phyloP scores from a whole-genome alignment of 1,284 basidiomycete species.

The Erythrobasidium hasegawianum region DNA sequence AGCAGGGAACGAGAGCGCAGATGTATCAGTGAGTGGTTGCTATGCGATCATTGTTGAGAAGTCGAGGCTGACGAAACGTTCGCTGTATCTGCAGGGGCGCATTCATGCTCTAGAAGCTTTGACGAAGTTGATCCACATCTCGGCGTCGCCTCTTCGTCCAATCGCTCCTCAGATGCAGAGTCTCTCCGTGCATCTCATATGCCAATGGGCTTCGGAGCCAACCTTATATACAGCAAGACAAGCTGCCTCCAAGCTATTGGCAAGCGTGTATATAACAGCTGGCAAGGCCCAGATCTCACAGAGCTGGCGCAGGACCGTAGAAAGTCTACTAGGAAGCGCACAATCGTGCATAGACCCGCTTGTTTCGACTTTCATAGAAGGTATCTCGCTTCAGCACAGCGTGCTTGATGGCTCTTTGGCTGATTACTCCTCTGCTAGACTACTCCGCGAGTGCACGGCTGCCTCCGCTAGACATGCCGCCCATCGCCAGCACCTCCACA shows the following conservation, averaged over 20 bases:
- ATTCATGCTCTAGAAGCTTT: conserved; percentile 12
- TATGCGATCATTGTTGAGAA: no score
- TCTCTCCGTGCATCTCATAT: conserved; percentile 17
- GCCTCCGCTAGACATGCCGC: conserved; percentile 29
- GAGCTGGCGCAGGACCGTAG: conserved; percentile 30
- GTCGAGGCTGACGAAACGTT: neutral
- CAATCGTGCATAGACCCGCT: conserved; percentile 10
- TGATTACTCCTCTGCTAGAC: no score
- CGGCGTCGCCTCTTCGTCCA: conserved; percentile 29
- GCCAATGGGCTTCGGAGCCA: conserved; percentile 3
- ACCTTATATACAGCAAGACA: neutral
- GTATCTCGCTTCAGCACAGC: no score
- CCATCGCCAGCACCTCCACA: conserved; percentile 20
- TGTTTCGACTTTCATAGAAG: conserved; percentile 14
- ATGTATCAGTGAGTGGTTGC: conserved; percentile 18
- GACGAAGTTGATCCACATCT: conserved; percentile 10
- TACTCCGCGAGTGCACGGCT: neutral
- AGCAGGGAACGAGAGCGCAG: conserved; percentile 17
- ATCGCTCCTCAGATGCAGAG: conserved; percentile 26
- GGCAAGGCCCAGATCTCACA: conserved; percentile 31
- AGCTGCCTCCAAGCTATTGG: conserved; percentile 7
- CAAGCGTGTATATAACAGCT: conserved; percentile 29
- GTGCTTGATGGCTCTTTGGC: no score
- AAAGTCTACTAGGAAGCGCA: conserved; percentile 23
- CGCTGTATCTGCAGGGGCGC: conserved; percentile 4